Evolutionary conservation across 306 rosid species (phyloP), one percentile per base, ranked within the genome.

Genomic region (Quercus glauca): DNA sequence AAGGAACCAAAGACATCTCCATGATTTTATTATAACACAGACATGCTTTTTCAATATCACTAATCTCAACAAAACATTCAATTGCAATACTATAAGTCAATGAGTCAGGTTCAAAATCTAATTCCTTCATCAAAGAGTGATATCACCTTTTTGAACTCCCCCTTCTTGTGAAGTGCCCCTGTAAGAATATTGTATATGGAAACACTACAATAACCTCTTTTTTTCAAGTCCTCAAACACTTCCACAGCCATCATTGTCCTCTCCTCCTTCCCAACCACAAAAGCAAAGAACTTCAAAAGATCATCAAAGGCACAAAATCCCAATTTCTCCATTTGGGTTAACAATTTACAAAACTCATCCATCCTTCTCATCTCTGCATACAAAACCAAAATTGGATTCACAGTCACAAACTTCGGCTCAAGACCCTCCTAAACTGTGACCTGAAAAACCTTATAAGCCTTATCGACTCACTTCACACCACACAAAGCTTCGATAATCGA

Each of bases 401-500:
- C 82, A 0, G 89, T 86, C 10, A 12, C 78, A 25, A 91, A 85
- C 56, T 92, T 80, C 1, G 92, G 92, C 59, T 84, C 88, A 70
- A 91, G 87, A 76, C 81, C 97, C 79, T 90, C 97, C 56, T 76
- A 83, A 69, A 92, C 45, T 4, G 81, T 85, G 31, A 86, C 80
- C 72, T 57, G 87, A 76, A 94, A 92, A 83, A 94, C 89, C 84
- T 86, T 94, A 72, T 79, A 70, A 31, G 98, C 97, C 85, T 78
- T 91, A 60, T 94, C 90, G n/a, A 87, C 87, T 83, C 79, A 83
- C 51, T 90, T 87, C 81, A 61, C 83, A 76, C 73, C 75, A 81
- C 97, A 94, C 82, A 94, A 85, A 74, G 95, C 97, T 76, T 79
- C 85, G 57, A 94, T 91, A 71, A 91, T 97, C 41, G 82, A 90